Percentiles rank a stretch among this genome's conserved stretches.
Conservation (phyloP, 208 protist genomes). For the Crithidia thermophila region DNA sequence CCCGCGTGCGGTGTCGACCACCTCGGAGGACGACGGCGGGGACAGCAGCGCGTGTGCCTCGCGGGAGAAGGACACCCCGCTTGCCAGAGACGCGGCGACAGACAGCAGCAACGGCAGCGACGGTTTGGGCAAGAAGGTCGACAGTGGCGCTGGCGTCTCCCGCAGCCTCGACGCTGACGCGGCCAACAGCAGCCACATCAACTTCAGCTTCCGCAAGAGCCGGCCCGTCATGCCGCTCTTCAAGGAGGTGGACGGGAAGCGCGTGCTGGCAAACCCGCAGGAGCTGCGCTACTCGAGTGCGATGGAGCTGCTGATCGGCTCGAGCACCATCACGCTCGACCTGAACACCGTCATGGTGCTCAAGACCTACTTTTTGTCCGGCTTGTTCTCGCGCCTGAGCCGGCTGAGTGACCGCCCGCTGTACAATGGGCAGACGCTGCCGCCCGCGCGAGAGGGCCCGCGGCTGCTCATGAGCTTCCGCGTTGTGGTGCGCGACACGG, state of each 20-base stretch:
- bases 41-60: too few relatives aligned
- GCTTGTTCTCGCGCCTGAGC: slow-evolving; percentile 67
- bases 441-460: slow-evolving; percentile 46
- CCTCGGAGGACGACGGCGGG: slow-evolving; percentile 7
- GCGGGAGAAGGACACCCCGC: too few relatives aligned
- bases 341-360: slow-evolving; percentile 74
- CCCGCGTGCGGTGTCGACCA: slow-evolving; percentile 1
- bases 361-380: slow-evolving; percentile 69
- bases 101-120: neutral
- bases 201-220: slow-evolving; percentile 70
- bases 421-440: slow-evolving; percentile 70
- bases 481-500: slow-evolving; percentile 60
- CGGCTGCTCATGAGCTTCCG: slow-evolving; percentile 75
- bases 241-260: slow-evolving; percentile 46
- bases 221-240: slow-evolving; percentile 84
- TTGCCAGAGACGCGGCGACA: neutral
- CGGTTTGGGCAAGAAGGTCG: neutral
- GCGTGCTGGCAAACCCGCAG: slow-evolving; percentile 60
- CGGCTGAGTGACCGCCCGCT: slow-evolving; percentile 57
- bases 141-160: neutral
- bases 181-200: slow-evolving; percentile 34
- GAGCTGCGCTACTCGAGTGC: slow-evolving; percentile 81
- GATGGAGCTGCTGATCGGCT: slow-evolving; percentile 65
- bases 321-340: slow-evolving; percentile 71
- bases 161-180: neutral